Conservation (phyloP, 768 basidiomycete genomes). For the Pholiota conissans region DNA sequence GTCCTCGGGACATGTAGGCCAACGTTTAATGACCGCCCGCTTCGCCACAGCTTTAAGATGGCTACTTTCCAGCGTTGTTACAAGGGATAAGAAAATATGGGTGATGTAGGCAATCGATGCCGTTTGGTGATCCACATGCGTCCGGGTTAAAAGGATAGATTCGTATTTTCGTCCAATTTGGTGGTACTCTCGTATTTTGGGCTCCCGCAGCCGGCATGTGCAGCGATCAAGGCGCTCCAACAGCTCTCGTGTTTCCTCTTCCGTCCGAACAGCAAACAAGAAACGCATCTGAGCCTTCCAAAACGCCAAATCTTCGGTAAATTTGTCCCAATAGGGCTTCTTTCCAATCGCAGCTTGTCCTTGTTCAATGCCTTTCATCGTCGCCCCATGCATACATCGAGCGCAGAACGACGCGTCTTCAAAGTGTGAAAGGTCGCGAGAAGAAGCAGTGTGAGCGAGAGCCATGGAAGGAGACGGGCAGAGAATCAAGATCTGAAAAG, state of each 20-base stretch:
- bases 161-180: neutral
- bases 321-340: neutral
- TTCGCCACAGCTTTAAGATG: conserved; percentile 3
- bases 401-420: neutral
- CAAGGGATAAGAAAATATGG: neutral
- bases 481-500: no score
- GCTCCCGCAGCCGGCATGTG: conserved; percentile 2
- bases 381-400: neutral
- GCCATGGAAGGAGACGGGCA: neutral
- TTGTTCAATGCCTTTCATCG: neutral
- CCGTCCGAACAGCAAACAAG: conserved; percentile 1
- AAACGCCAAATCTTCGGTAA: neutral
- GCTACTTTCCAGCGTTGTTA: neutral
- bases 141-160: neutral
- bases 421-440: neutral
- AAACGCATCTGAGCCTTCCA: neutral
- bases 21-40: neutral
- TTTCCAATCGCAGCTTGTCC: neutral
- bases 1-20: conserved; percentile 6
- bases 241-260: neutral
- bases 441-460: neutral
- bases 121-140: neutral
- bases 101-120: conserved; percentile 1
- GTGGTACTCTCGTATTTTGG: conserved; percentile 3
- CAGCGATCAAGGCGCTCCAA: neutral